Conservation (phyloP, 257 asterid species). For the Lycium barbarum region DNA sequence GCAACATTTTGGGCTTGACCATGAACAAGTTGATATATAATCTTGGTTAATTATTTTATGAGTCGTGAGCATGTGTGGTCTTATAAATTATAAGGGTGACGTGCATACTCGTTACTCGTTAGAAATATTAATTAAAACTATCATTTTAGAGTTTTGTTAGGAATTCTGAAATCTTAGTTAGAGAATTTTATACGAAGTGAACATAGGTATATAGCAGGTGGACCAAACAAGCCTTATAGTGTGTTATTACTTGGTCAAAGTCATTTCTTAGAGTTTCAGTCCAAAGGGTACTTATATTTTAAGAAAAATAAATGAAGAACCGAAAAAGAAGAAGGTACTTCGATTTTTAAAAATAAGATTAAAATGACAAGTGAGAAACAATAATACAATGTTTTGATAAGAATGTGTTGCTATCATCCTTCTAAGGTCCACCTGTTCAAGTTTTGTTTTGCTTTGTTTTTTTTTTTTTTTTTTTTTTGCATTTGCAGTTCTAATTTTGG, state of each 20-base stretch:
- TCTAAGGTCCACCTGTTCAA: conserved; percentile 19
- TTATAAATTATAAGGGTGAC: conserved; percentile 14
- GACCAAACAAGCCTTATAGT: conserved; percentile 15
- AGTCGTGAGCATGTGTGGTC: conserved; percentile 25
- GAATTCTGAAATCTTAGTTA: not conserved
- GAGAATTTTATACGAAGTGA: not conserved
- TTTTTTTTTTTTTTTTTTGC: not conserved
- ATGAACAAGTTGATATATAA: conserved; percentile 27
- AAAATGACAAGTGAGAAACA: not conserved
- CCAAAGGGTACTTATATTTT: not conserved
- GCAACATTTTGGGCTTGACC: not conserved
- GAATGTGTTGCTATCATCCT: conserved; percentile 19
- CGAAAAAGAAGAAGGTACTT: not conserved
- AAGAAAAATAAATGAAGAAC: not conserved
- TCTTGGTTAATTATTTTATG: conserved; percentile 15
- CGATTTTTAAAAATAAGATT: not conserved
- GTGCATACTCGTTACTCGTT: conserved; percentile 20
- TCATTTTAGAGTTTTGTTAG: not conserved
- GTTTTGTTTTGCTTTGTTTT: too few species aligned
- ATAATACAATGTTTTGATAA: conserved; percentile 14
- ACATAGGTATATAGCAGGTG: not conserved
- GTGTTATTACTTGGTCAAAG: conserved; percentile 26
- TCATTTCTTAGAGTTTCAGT: conserved; percentile 18
- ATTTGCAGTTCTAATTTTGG: not conserved
- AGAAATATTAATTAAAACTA: not conserved